These are phyloP conservation scores for Pelargonium myrrhifolium DNA, from an alignment of 441 rosid species.

Conservation along the genomic window DNA sequence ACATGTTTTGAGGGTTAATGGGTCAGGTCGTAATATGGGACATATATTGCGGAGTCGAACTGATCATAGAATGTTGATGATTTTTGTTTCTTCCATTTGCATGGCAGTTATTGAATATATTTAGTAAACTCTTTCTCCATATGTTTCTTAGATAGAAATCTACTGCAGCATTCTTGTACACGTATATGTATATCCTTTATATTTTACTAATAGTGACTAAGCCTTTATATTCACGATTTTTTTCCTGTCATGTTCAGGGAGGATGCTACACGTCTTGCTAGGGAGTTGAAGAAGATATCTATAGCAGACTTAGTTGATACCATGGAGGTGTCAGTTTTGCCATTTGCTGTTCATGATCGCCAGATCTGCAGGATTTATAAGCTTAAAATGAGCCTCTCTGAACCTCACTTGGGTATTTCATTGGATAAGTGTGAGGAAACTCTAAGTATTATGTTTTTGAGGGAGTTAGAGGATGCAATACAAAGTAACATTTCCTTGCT, in stretches of 20 bases:
- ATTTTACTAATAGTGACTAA: background rate
- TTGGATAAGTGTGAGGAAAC: constrained; percentile 59
- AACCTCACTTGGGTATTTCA: constrained; percentile 44
- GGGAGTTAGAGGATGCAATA: constrained; percentile 90
- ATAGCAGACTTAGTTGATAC: constrained; percentile 73
- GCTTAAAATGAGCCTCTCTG: constrained; percentile 68
- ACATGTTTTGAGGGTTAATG: background rate
- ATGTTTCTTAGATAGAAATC: background rate
- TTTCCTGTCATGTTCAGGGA: constrained; percentile 41
- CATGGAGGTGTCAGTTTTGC: constrained; percentile 60
- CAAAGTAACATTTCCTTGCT: constrained; percentile 64
- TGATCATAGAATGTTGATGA: too few relatives aligned
- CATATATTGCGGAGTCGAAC: too few relatives aligned
- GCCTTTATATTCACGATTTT: background rate
- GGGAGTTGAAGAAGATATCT: constrained; percentile 67
- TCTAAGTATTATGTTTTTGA: constrained; percentile 43
- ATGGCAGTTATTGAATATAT: background rate
- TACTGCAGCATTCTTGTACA: background rate
- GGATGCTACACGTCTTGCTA: constrained; percentile 57
- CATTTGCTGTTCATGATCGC: constrained; percentile 37
- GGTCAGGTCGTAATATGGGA: too few relatives aligned
- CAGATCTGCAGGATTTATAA: constrained; percentile 61
- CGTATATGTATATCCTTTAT: background rate
- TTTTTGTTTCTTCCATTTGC: background rate
- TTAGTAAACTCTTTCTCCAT: background rate